Conservation (phyloP, 1,284 basidiomycete species). For the Singerocomus inundabilis region DNA sequence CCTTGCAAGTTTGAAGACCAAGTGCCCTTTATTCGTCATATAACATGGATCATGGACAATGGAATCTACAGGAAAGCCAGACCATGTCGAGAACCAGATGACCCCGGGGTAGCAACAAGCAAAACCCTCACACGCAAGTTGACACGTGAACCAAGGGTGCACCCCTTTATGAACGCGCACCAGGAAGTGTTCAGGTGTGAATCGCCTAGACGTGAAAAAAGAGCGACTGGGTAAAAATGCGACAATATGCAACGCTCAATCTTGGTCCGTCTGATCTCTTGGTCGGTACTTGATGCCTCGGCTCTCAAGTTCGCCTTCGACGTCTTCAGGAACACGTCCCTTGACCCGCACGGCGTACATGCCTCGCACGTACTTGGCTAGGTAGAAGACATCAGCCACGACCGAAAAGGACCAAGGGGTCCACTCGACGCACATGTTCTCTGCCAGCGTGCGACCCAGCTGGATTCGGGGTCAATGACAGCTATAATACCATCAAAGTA, state of each 20-base stretch:
- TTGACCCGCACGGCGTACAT: slow-evolving; percentile 89
- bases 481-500: slow-evolving; percentile 94
- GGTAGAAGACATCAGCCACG: slow-evolving; percentile 1
- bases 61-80: slow-evolving; percentile 10
- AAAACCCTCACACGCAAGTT: slow-evolving; percentile 8
- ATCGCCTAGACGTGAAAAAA: neutral
- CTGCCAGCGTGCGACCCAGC: slow-evolving; percentile 97
- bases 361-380: slow-evolving; percentile 83
- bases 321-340: slow-evolving; percentile 82
- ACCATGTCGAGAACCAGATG: neutral
- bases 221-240: neutral
- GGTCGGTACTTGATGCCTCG: slow-evolving; percentile 80
- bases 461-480: slow-evolving; percentile 83
- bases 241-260: slow-evolving; percentile 37
- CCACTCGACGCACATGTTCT: slow-evolving; percentile 65
- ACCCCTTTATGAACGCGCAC: neutral
- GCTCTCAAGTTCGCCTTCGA: slow-evolving; percentile 73
- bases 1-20: neutral
- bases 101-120: neutral
- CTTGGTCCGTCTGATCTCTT: slow-evolving; percentile 72
- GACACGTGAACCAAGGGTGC: slow-evolving; percentile 21
- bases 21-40: neutral
- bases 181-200: neutral
- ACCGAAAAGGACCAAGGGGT: slow-evolving; percentile 1
- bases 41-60: slow-evolving; percentile 3